A percentile compares a stretch with the other conserved stretches of the same genome.
Conservation (phyloP, 345 rosid genomes). For the Orychophragmus violaceus region DNA sequence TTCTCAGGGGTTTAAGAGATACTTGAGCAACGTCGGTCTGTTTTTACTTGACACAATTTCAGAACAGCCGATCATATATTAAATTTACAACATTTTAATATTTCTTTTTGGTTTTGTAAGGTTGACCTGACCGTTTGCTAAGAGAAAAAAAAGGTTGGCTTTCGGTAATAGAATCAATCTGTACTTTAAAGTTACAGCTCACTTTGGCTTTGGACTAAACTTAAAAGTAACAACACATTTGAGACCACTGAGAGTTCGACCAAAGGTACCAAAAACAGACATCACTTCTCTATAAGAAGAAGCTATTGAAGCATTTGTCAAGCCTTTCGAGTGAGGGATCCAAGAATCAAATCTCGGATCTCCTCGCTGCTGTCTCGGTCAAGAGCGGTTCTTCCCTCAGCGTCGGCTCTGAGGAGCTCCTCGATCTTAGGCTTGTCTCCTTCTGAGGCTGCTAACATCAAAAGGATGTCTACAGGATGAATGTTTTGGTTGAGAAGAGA, state of each 20-base stretch:
- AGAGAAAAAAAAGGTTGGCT: neutral
- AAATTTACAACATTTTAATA: neutral
- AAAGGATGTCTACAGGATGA: slow-evolving; percentile 77
- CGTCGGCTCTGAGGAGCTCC: slow-evolving; percentile 75
- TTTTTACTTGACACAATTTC: neutral
- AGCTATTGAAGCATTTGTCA: slow-evolving; percentile 22
- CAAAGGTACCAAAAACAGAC: neutral
- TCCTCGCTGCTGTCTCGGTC: slow-evolving; percentile 59
- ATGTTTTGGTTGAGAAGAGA: slow-evolving; percentile 66
- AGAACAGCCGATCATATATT: neutral
- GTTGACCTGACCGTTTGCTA: neutral
- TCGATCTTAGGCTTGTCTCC: slow-evolving; percentile 86
- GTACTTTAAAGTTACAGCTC: slow-evolving; percentile 1
- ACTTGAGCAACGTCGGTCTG: neutral
- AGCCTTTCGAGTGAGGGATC: slow-evolving; percentile 54
- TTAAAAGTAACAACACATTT: slow-evolving; percentile 11
- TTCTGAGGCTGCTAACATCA: slow-evolving; percentile 80
- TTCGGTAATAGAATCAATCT: slow-evolving; percentile 6
- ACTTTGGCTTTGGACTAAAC: slow-evolving; percentile 1
- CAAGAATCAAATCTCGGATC: slow-evolving; percentile 57
- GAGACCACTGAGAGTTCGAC: neutral
- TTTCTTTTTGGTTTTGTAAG: neutral
- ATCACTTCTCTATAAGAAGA: neutral
- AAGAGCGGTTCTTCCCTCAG: slow-evolving; percentile 68
- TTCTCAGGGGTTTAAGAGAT: neutral